Percentiles rank a stretch among this genome's conserved stretches.
Conservation (phyloP, 805 yeast species). For the Spathaspora sp. region DNA sequence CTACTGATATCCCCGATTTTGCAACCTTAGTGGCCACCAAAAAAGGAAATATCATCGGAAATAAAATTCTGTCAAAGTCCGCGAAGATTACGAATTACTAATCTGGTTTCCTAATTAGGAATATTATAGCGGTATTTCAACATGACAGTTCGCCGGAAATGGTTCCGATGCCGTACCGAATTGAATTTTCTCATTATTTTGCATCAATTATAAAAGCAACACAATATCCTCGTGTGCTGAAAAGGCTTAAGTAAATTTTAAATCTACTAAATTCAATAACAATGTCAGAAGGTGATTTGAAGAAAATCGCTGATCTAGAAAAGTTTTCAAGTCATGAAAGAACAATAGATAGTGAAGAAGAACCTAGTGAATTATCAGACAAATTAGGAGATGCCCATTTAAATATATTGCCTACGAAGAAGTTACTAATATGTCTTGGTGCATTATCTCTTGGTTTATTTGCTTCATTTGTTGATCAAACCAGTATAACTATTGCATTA, state of each 20-base stretch:
- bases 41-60: not conserved
- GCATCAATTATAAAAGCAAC: not conserved
- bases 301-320: not conserved
- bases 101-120: not conserved
- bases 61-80: not conserved
- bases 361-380: slow-evolving; percentile 12
- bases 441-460: slow-evolving; percentile 37
- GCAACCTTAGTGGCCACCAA: not conserved
- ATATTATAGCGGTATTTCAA: not conserved
- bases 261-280: not conserved
- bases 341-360: not conserved
- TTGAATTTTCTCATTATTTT: not conserved
- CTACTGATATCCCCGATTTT: too few species aligned
- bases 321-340: not conserved
- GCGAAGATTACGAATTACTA: not conserved
- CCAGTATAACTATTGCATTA: slow-evolving; percentile 46
- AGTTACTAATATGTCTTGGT: slow-evolving; percentile 33
- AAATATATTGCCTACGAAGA: slow-evolving; percentile 35
- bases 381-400: slow-evolving; percentile 40
- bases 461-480: slow-evolving; percentile 47
- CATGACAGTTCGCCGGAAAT: not conserved
- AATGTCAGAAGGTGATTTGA: not conserved
- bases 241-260: not conserved
- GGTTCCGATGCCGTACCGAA: not conserved
- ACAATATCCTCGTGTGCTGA: not conserved